Conservation (phyloP, 2,329 filamentous ascomycete genomes). For the Ascochyta clinopodiicola region DNA sequence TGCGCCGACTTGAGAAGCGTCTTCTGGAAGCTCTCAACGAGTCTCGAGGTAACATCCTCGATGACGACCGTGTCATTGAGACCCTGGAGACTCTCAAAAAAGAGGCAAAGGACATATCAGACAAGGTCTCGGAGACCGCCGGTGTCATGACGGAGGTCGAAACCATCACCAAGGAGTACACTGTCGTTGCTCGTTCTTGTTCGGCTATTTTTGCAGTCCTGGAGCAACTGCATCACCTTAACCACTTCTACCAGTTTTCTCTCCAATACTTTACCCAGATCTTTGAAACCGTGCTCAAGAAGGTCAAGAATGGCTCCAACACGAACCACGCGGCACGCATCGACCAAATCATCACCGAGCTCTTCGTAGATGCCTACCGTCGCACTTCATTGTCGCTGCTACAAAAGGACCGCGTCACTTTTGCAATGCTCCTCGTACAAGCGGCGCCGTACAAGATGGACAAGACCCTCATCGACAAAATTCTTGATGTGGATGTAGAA, state of each 20-base stretch:
- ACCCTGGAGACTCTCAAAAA: slow-evolving; percentile 98
- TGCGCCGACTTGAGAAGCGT: slow-evolving; percentile 92
- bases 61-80: slow-evolving; percentile 97
- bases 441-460: slow-evolving; percentile 97
- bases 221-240: slow-evolving; percentile 96
- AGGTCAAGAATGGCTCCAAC: slow-evolving; percentile 76
- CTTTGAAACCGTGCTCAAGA: slow-evolving; percentile 87
- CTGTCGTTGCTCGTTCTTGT: slow-evolving; percentile 90
- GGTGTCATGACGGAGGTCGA: slow-evolving; percentile 99
- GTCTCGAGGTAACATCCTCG: slow-evolving; percentile 95
- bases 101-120: slow-evolving; percentile 93
- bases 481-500: slow-evolving; percentile 78
- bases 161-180: slow-evolving; percentile 92
- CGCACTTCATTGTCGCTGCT: slow-evolving; percentile 91
- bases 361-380: slow-evolving; percentile 91
- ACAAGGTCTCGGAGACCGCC: slow-evolving; percentile 95
- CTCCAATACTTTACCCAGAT: slow-evolving; percentile 98
- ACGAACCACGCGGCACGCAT: slow-evolving; percentile 80
- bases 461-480: slow-evolving; percentile 81
- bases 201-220: slow-evolving; percentile 96
- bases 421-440: slow-evolving; percentile 94
- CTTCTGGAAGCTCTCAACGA: slow-evolving; percentile 95
- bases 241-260: slow-evolving; percentile 99
- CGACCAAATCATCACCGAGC: slow-evolving; percentile 86
- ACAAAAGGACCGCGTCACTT: slow-evolving; percentile 91